Percentiles rank a stretch among this genome's conserved stretches.
Conservation (phyloP, 139 green algal genomes). For the Chlorella sp. region DNA sequence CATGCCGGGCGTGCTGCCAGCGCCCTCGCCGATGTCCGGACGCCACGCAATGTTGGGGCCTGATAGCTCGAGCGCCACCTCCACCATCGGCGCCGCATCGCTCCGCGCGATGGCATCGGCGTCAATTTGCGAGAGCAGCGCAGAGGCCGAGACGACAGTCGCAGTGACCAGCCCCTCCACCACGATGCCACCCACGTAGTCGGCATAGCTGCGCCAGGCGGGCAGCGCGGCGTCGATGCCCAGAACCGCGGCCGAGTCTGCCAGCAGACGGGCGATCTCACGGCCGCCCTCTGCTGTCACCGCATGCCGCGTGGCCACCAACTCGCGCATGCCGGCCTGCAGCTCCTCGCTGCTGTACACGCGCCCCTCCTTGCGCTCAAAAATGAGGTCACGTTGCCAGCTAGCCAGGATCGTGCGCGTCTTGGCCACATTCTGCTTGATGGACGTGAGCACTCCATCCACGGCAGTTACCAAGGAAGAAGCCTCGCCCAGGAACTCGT, state of each 20-base stretch:
- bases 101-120: conserved; percentile 62
- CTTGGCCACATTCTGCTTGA: conserved; percentile 81
- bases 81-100: conserved; percentile 75
- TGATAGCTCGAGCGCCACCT: conserved; percentile 82
- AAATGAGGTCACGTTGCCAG: conserved; percentile 84
- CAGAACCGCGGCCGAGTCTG: conserved; percentile 70
- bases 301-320: conserved; percentile 30
- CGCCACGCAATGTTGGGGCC: conserved; percentile 80
- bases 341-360: conserved; percentile 84
- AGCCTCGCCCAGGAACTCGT: conserved; percentile 81
- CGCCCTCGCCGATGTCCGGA: conserved; percentile 70
- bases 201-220: conserved; percentile 62
- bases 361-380: conserved; percentile 83
- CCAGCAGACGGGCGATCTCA: conserved; percentile 85
- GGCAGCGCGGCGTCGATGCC: conserved; percentile 68
- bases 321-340: conserved; percentile 41
- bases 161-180: conserved; percentile 72
- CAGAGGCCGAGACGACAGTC: conserved; percentile 63
- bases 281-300: conserved; percentile 72
- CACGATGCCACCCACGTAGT: conserved; percentile 85
- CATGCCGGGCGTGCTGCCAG: conserved; percentile 43
- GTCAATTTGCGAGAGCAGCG: conserved; percentile 65
- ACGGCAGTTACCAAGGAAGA: conserved; percentile 76
- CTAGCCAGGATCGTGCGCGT: conserved; percentile 56
- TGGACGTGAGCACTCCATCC: conserved; percentile 64